Conservation (phyloP, 495 filamentous ascomycete species). For the Bacidia rubella region DNA sequence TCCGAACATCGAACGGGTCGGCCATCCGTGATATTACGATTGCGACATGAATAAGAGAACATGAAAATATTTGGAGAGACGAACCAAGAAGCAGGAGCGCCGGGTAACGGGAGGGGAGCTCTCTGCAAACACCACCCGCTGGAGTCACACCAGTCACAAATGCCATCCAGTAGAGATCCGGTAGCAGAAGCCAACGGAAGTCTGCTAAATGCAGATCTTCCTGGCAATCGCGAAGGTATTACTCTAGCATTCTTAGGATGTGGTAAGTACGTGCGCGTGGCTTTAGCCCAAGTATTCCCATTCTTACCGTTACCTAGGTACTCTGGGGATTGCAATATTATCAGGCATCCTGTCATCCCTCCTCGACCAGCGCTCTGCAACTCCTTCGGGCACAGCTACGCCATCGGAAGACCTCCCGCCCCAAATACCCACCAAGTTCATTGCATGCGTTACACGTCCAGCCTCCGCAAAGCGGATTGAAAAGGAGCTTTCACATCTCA, state of each 20-base stretch:
- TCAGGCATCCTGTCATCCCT: slow-evolving; percentile 64
- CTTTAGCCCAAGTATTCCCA: background rate
- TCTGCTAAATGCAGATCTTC: background rate
- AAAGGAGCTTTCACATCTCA: slow-evolving; percentile 31
- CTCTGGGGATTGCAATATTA: slow-evolving; percentile 74
- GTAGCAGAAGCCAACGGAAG: background rate
- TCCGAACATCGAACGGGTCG: slow-evolving; percentile 95
- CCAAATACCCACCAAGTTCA: slow-evolving; percentile 55
- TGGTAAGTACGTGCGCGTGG: slow-evolving; percentile 34
- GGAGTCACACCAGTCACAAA: background rate
- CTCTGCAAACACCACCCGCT: background rate
- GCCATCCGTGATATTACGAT: slow-evolving; percentile 47
- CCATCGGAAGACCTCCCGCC: slow-evolving; percentile 32
- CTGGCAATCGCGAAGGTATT: slow-evolving; percentile 17
- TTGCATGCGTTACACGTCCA: slow-evolving; percentile 56
- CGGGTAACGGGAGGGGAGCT: background rate
- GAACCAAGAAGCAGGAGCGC: background rate
- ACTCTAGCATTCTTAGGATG: slow-evolving; percentile 62
- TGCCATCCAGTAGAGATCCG: background rate
- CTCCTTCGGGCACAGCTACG: slow-evolving; percentile 35
- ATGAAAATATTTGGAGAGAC: no score
- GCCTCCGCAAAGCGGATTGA: slow-evolving; percentile 51
- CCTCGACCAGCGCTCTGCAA: slow-evolving; percentile 23
- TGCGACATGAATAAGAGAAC: slow-evolving; percentile 5
- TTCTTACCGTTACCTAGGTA: slow-evolving; percentile 32